Evolutionary conservation across 202 grass and related monocot species (phyloP).

Genomic region (Eragrostis tef): DNA sequence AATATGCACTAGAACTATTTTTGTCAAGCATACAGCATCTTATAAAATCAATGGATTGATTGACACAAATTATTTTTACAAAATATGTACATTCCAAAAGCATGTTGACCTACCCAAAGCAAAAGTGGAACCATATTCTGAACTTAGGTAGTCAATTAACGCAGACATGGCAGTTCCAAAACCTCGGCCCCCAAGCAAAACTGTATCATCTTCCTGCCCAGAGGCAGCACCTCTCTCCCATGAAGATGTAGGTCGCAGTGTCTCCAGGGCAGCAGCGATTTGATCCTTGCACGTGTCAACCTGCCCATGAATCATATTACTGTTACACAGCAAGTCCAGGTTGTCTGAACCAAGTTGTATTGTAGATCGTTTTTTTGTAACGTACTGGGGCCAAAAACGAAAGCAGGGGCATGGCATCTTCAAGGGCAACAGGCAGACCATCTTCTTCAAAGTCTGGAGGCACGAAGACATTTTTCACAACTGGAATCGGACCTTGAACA

Average conservation of each 20-base stretch:
- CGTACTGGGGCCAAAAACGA: constrained; percentile 93
- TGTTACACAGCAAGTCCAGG: constrained; percentile 31
- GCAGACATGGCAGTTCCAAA: constrained; percentile 85
- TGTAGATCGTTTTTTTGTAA: constrained; percentile 15
- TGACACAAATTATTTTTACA: constrained; percentile 7
- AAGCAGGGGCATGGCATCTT: constrained; percentile 89
- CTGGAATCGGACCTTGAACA: constrained; percentile 80
- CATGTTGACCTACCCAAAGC: constrained; percentile 67
- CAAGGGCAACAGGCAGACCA: constrained; percentile 62
- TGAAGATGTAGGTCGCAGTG: constrained; percentile 75
- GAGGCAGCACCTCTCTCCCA: constrained; percentile 77
- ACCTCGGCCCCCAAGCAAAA: constrained; percentile 77
- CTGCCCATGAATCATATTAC: constrained; percentile 54
- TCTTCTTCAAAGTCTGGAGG: constrained; percentile 65
- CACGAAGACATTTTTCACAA: constrained; percentile 93
- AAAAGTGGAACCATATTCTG: constrained; percentile 92
- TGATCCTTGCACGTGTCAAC: constrained; percentile 82
- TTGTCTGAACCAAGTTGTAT: constrained; percentile 28
- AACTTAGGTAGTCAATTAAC: constrained; percentile 83
- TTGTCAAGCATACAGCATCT: constrained; percentile 39
- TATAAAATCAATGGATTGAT: constrained; percentile 5
- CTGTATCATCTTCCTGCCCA: constrained; percentile 72
- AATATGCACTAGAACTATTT: background rate
- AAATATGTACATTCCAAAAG: constrained; percentile 14
- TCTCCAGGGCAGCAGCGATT: constrained; percentile 79